These are phyloP conservation scores for Penicillium sp. DNA, from an alignment of 2,329 filamentous ascomycete species.

Conservation along the genomic window DNA sequence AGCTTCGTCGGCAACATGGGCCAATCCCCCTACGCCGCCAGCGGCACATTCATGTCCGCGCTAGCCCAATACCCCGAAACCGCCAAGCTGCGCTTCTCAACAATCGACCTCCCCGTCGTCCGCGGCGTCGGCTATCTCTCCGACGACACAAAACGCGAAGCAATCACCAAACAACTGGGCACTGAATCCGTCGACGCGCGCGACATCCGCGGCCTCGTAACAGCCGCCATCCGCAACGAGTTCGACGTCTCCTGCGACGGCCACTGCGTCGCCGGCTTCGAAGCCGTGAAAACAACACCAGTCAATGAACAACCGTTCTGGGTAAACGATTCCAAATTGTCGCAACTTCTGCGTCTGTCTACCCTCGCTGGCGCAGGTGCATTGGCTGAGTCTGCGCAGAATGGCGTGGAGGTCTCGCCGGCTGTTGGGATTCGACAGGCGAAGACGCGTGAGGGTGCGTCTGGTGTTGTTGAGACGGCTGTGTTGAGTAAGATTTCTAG, in stretches of 20 bases:
- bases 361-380: slow-evolving; percentile 17
- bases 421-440: slow-evolving; percentile 19
- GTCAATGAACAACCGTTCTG: slow-evolving; percentile 21
- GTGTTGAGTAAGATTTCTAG: slow-evolving; percentile 20
- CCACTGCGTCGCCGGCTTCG: slow-evolving; percentile 24
- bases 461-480: slow-evolving; percentile 9
- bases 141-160: slow-evolving; percentile 20
- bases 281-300: slow-evolving; percentile 19
- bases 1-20: slow-evolving; percentile 42
- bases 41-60: slow-evolving; percentile 26
- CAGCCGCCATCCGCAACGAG: slow-evolving; percentile 22
- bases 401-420: slow-evolving; percentile 12
- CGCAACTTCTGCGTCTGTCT: slow-evolving; percentile 20
- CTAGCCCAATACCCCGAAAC: slow-evolving; percentile 21
- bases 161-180: slow-evolving; percentile 19
- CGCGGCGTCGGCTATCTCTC: slow-evolving; percentile 24
- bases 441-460: slow-evolving; percentile 8
- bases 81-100: slow-evolving; percentile 53
- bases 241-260: slow-evolving; percentile 19
- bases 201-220: slow-evolving; percentile 23
- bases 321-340: slow-evolving; percentile 21
- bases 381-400: slow-evolving; percentile 7
- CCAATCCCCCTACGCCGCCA: slow-evolving; percentile 59
- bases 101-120: slow-evolving; percentile 42
- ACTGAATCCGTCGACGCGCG: slow-evolving; percentile 20